Percentiles rank a stretch among this genome's conserved stretches.
Evolutionary conservation across 306 rosid species (phyloP).

Genomic region (Cucurbita pepo): DNA sequence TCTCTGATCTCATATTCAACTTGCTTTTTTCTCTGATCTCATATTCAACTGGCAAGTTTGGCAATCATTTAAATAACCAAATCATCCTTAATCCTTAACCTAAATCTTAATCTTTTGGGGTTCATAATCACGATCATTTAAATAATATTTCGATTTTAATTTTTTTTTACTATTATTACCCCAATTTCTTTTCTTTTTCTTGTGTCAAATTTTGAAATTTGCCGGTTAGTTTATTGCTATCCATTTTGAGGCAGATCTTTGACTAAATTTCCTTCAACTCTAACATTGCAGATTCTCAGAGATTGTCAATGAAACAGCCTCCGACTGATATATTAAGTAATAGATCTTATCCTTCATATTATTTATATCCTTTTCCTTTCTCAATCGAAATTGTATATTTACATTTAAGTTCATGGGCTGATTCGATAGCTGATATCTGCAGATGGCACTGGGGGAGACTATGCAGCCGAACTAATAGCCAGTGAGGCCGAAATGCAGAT

Average conservation of each 20-base stretch:
- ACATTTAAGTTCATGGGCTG: background rate
- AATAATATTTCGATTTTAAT: background rate
- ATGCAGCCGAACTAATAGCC: conserved; percentile 41
- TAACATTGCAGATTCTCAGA: conserved; percentile 10
- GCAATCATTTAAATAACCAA: background rate
- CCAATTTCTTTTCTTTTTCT: background rate
- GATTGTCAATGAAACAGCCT: conserved; percentile 6
- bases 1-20: background rate
- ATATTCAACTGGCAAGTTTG: background rate
- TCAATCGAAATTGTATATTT: background rate
- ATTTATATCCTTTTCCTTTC: background rate
- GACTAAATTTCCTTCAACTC: conserved; percentile 1
- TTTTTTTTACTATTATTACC: no score
- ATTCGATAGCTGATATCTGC: conserved; percentile 23
- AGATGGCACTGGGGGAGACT: conserved; percentile 68
- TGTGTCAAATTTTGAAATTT: background rate
- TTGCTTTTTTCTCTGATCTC: background rate
- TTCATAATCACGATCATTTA: background rate
- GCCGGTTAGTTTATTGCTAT: background rate
- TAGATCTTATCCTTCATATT: background rate
- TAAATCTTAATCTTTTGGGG: background rate
- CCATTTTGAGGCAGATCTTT: background rate
- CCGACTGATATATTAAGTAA: conserved; percentile 7
- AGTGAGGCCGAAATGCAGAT: conserved; percentile 57
- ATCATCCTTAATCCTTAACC: background rate